Percentiles rank a stretch among this genome's conserved stretches.
Evolutionary conservation across 441 rosid species (phyloP).

Genomic region (Adansonia rubrostipa): DNA sequence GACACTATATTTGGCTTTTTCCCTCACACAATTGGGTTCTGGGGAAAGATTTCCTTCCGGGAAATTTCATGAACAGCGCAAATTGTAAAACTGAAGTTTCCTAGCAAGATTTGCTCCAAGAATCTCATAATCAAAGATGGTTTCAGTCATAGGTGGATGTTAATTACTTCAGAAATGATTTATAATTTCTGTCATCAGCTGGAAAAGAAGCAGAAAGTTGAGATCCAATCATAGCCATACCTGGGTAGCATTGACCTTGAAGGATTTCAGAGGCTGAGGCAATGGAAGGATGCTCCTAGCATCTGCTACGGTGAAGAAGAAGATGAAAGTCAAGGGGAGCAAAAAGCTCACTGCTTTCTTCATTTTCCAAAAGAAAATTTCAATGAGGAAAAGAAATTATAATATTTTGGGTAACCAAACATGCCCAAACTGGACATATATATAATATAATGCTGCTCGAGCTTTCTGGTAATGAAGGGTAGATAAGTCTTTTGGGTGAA

Average conservation of each 20-base stretch:
- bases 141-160: background rate
- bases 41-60: background rate
- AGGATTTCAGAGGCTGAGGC: slow-evolving; percentile 21
- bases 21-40: background rate
- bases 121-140: background rate
- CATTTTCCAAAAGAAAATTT: background rate
- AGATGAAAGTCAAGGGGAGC: slow-evolving; percentile 9
- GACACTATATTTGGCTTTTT: background rate
- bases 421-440: background rate
- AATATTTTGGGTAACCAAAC: background rate
- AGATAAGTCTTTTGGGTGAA: background rate
- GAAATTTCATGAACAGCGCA: slow-evolving; percentile 22
- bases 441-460: background rate
- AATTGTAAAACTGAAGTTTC: background rate
- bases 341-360: background rate
- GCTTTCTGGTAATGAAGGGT: background rate
- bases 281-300: slow-evolving; percentile 11
- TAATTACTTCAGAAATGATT: background rate
- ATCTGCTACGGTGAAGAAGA: slow-evolving; percentile 17
- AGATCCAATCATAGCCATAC: slow-evolving; percentile 2
- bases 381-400: background rate
- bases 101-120: slow-evolving; percentile 7
- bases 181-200: background rate
- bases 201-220: background rate
- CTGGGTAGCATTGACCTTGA: slow-evolving; percentile 23